Percentiles rank a stretch among this genome's conserved stretches.
Evolutionary conservation across 139 green algal genomes (phyloP).

Genomic region (Coelastrella sp.): DNA sequence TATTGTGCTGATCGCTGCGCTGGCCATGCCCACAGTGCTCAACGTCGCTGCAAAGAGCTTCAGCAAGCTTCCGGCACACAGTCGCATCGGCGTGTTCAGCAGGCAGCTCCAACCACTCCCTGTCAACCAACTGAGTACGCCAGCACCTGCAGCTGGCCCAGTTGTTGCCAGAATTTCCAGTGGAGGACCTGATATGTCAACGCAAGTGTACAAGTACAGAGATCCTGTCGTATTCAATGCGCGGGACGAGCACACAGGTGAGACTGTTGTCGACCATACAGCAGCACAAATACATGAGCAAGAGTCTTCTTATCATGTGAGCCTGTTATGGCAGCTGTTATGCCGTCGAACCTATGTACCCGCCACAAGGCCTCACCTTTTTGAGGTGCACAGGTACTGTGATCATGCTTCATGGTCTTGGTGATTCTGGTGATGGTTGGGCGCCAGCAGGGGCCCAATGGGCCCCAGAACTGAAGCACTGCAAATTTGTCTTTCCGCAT

Average conservation of each 20-base stretch:
- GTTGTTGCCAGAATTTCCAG: constrained; percentile 11
- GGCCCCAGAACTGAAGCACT: constrained; percentile 39
- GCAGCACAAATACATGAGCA: not conserved
- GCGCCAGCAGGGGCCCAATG: constrained; percentile 54
- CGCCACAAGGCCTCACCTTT: not conserved
- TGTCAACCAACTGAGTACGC: not conserved
- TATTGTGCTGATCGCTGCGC: not conserved
- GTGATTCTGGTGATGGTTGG: constrained; percentile 74
- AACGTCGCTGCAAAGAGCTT: constrained; percentile 21
- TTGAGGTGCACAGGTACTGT: constrained; percentile 24
- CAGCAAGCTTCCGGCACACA: constrained; percentile 6
- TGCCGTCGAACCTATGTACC: no score
- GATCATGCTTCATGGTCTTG: constrained; percentile 63
- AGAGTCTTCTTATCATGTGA: not conserved
- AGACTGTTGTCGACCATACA: not conserved
- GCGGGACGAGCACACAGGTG: constrained; percentile 40
- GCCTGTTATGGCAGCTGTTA: no score
- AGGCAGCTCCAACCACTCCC: not conserved
- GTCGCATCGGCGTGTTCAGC: not conserved
- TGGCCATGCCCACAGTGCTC: constrained; percentile 13
- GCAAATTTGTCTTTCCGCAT: constrained; percentile 72
- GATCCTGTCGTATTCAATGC: constrained; percentile 43
- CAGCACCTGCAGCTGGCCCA: not conserved
- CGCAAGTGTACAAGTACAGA: constrained; percentile 35
- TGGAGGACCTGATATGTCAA: not conserved